Evolutionary conservation across 768 basidiomycete genomes (phyloP), one percentile per base, ranked within the genome.

Genomic region (Tricholoma bakamatsutake): DNA sequence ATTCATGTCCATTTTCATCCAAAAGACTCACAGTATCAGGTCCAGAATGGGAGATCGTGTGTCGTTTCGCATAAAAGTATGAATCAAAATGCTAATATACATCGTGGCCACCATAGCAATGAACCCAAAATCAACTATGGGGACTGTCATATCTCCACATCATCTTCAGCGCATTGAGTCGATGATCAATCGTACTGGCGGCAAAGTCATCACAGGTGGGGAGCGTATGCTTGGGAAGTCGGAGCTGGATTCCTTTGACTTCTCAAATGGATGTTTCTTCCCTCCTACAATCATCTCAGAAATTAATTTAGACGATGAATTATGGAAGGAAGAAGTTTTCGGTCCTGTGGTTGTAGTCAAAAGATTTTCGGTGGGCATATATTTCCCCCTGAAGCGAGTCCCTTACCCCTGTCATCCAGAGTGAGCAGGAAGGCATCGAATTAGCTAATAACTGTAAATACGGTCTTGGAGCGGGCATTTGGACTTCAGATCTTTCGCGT

Each of bases 321-420:
- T 92, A 24, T 93, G 90, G 90, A 71, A 80, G 62, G 90, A 93
- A 69, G 91, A 93, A 66, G 75, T 92, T 11, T 93, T 93, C 62
- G 91, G 91, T 1, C 91, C 91, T 0, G 88, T 92, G n/a, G 82
- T 92, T 1, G 80, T 88, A 3, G 77, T 87, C 39, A 83, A 78
- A 56, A 67, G 62, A 10, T 72, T 73, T 53, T 67, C 63, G 49
- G 76, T 76, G 30, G 37, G 71, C 59, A n/a, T 13, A 31, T 31
- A 9, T 15, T 30, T 31, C 15, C 2, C 21, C 21, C 21, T 24
- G 21, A 7, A n/a, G 12, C 31, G 9, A 13, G 21, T 7, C 5
- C 4, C 28, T 48, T n/a, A n/a, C 17, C 48, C 53, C 51, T 11
- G 50, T 42, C 58, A 37, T 45, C 17, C 58, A 85, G 87, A 71